Percentiles rank a stretch among this genome's conserved stretches.
Conservation (phyloP, 2,329 filamentous ascomycete species). For the Pseudopithomyces maydicus region DNA sequence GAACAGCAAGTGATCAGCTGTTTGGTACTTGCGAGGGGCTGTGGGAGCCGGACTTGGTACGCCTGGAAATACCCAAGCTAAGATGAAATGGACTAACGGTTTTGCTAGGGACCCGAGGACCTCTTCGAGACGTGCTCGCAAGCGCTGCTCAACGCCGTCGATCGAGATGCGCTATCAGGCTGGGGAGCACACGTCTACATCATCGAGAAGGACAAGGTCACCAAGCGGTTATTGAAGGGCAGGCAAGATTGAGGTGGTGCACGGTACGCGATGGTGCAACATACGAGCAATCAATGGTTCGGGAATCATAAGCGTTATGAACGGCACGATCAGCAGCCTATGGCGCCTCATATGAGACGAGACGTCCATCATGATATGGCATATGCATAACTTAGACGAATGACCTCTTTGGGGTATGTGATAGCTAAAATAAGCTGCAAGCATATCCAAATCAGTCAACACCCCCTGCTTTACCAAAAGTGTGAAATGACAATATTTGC, state of each 20-base stretch:
- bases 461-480: neutral
- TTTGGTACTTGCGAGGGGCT: slow-evolving; percentile 98
- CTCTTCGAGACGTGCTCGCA: slow-evolving; percentile 99
- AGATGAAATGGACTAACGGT: slow-evolving; percentile 12
- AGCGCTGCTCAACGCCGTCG: slow-evolving; percentile 90
- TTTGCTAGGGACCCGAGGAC: slow-evolving; percentile 77
- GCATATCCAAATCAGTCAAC: neutral
- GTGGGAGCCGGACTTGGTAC: slow-evolving; percentile 95
- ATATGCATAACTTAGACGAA: slow-evolving; percentile 20
- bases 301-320: slow-evolving; percentile 16
- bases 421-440: slow-evolving; percentile 12
- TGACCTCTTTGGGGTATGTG: slow-evolving; percentile 5
- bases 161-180: slow-evolving; percentile 93
- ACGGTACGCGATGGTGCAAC: slow-evolving; percentile 11
- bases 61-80: neutral
- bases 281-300: slow-evolving; percentile 20
- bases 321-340: neutral
- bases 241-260: slow-evolving; percentile 71
- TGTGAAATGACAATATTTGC: neutral
- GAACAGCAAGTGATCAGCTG: slow-evolving; percentile 94
- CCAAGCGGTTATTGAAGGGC: slow-evolving; percentile 97
- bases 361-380: slow-evolving; percentile 11
- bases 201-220: slow-evolving; percentile 99
- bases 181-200: slow-evolving; percentile 99
- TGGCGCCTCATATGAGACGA: slow-evolving; percentile 4